Conservation (phyloP, 2,329 filamentous ascomycete species). For the Meredithiella fracta region DNA sequence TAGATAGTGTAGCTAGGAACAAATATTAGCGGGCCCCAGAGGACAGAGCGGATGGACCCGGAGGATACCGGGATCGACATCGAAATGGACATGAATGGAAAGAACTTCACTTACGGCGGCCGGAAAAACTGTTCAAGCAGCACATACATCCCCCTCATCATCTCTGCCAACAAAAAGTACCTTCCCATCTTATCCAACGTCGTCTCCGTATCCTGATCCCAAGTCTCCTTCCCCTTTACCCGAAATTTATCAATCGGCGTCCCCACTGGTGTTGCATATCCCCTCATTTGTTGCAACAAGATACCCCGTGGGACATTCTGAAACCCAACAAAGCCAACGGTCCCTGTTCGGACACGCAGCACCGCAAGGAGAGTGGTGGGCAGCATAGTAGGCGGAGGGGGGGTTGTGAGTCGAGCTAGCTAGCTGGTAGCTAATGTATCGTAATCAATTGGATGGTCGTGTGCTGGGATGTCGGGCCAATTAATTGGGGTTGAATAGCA, state of each 20-base stretch:
- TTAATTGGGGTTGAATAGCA: no score
- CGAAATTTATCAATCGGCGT: slow-evolving; percentile 71
- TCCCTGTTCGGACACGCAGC: no score
- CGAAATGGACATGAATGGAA: neutral
- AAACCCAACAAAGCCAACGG: no score
- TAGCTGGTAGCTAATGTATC: no score
- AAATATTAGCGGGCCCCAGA: slow-evolving; percentile 6
- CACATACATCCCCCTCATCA: slow-evolving; percentile 95
- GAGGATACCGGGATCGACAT: no score
- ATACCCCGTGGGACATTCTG: no score
- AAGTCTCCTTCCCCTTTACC: slow-evolving; percentile 53
- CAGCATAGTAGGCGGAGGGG: no score
- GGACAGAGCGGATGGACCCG: neutral
- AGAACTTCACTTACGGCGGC: slow-evolving; percentile 75
- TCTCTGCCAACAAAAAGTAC: slow-evolving; percentile 91
- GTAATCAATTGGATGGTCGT: no score
- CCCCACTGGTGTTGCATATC: slow-evolving; percentile 54
- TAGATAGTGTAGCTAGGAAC: slow-evolving; percentile 79
- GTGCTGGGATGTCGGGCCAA: no score
- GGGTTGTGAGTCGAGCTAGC: no score
- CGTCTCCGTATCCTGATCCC: slow-evolving; percentile 64
- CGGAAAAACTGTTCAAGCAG: slow-evolving; percentile 96
- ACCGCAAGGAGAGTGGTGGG: no score
- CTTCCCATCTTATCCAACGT: slow-evolving; percentile 72
- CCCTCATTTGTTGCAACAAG: neutral